phyloP scores from a whole-genome alignment of 192 early-diverging fungal genomes.

The Podochytrium sp. region DNA sequence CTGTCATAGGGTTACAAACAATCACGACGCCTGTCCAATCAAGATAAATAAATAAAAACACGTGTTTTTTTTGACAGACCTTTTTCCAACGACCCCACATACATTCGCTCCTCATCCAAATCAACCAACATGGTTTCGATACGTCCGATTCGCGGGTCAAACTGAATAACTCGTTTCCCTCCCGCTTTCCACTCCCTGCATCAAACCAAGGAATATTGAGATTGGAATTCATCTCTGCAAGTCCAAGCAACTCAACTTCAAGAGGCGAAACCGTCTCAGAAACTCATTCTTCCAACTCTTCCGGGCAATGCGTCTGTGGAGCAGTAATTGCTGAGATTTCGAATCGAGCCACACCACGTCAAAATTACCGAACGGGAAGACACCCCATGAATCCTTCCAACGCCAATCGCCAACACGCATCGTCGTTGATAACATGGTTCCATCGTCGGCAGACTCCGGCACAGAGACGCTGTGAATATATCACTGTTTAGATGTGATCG shows the following conservation, averaged over 20 bases:
- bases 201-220: neutral
- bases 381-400: constrained; percentile 33
- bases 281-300: constrained; percentile 47
- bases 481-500: neutral
- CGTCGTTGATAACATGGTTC: constrained; percentile 43
- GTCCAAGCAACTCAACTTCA: constrained; percentile 2
- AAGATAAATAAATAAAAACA: constrained; percentile 3
- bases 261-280: constrained; percentile 31
- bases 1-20: constrained; percentile 59
- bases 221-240: neutral
- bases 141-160: constrained; percentile 63
- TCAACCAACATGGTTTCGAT: constrained; percentile 55
- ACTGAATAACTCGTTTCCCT: constrained; percentile 48
- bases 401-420: constrained; percentile 45
- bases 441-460: constrained; percentile 40
- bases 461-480: constrained; percentile 6
- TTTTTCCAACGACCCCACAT: constrained; percentile 53
- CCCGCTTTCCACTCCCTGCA: constrained; percentile 33
- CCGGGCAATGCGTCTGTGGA: constrained; percentile 34
- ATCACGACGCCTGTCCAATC: constrained; percentile 54
- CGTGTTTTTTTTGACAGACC: constrained; percentile 40
- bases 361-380: constrained; percentile 30
- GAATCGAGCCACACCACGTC: neutral
- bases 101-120: constrained; percentile 53
- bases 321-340: neutral